phyloP scores from a whole-genome alignment of 768 basidiomycete species.

The button mushroom (Agaricus bisporus) region DNA sequence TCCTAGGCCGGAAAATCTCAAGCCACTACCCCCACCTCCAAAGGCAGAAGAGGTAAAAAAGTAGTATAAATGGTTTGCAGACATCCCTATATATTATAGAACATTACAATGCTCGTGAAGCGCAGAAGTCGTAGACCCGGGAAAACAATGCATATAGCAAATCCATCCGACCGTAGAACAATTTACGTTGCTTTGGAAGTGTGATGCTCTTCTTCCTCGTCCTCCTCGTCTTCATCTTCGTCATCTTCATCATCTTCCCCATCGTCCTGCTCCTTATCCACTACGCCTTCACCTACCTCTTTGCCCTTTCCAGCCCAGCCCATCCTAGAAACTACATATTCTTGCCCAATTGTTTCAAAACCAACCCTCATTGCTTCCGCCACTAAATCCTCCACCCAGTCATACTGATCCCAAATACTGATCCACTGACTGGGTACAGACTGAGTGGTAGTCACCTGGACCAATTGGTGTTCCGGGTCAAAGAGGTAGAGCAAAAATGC shows the following conservation, averaged over 20 bases:
- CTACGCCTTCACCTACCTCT: conserved; percentile 13
- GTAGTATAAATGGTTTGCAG: conserved; percentile 16
- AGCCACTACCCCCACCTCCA: conserved; percentile 69
- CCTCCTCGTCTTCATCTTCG: conserved; percentile 4
- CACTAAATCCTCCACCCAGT: conserved; percentile 94
- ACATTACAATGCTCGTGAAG: background rate
- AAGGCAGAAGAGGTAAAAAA: conserved; percentile 76
- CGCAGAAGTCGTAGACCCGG: background rate
- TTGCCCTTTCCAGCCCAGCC: conserved; percentile 54
- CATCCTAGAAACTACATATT: conserved; percentile 84
- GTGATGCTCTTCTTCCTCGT: background rate
- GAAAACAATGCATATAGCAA: background rate
- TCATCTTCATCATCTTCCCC: conserved; percentile 13
- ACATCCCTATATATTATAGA: conserved; percentile 4
- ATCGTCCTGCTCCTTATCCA: conserved; percentile 19
- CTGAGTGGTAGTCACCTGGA: conserved; percentile 77
- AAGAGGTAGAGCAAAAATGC: conserved; percentile 66
- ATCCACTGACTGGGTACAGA: conserved; percentile 82
- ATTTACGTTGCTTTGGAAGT: background rate
- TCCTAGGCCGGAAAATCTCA: conserved; percentile 63
- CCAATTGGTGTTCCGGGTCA: conserved; percentile 77
- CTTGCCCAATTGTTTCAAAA: conserved; percentile 88
- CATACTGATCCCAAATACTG: conserved; percentile 83
- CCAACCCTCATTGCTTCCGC: conserved; percentile 82
- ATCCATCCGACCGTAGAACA: background rate